Evolutionary conservation across 2,329 filamentous ascomycete genomes (phyloP).

Genomic region (Scedosporium boydii): DNA sequence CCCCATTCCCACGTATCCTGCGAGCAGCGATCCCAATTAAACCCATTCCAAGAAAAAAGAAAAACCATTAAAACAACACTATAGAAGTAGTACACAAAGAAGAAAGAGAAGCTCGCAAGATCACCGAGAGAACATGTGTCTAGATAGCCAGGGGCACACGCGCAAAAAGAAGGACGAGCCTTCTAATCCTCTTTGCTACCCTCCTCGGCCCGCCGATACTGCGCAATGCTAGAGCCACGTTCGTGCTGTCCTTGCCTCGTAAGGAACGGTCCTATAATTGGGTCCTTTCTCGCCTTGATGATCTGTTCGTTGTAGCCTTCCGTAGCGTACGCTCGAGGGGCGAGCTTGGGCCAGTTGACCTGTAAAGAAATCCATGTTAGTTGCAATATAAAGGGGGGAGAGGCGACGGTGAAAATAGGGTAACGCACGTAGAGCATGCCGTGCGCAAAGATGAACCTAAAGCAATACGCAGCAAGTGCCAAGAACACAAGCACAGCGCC

Average conservation of each 20-base stretch:
- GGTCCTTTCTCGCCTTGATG: slow-evolving; percentile 70
- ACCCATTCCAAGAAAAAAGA: too few species aligned
- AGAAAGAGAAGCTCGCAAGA: not conserved
- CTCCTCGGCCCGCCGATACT: slow-evolving; percentile 82
- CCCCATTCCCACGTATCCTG: too few species aligned
- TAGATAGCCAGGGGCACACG: not conserved
- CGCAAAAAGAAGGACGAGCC: not conserved
- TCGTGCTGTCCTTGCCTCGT: slow-evolving; percentile 50
- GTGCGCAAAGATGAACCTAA: slow-evolving; percentile 70
- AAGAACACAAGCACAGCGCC: slow-evolving; percentile 76
- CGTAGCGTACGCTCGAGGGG: slow-evolving; percentile 73
- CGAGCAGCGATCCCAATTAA: too few species aligned
- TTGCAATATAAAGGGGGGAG: not conserved
- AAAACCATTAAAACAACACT: not conserved
- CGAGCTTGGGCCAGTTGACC: slow-evolving; percentile 98
- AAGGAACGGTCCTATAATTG: slow-evolving; percentile 63
- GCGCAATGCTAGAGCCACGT: slow-evolving; percentile 71
- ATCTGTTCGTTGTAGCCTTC: slow-evolving; percentile 88
- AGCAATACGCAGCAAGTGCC: slow-evolving; percentile 57
- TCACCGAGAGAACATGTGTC: not conserved
- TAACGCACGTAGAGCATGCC: slow-evolving; percentile 87
- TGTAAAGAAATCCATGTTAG: slow-evolving; percentile 26
- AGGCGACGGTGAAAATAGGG: not conserved
- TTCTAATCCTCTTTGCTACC: slow-evolving; percentile 97
- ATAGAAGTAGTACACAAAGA: not conserved